A percentile compares a stretch with the other conserved stretches of the same genome.
These are phyloP conservation scores for Candida cerambycidarum DNA, from an alignment of 805 yeast species.

Conservation along the genomic window DNA sequence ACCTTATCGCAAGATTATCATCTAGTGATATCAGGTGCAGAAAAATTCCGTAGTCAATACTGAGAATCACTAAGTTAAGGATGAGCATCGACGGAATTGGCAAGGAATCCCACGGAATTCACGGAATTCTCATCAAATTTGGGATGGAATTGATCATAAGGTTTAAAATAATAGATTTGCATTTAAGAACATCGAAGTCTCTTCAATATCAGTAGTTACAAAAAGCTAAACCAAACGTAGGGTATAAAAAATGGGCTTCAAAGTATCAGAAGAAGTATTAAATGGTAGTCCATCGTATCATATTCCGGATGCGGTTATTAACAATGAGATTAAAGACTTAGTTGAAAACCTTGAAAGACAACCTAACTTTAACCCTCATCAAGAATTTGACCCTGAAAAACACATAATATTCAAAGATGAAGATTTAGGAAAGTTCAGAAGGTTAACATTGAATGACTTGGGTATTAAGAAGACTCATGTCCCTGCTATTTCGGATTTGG, in stretches of 20 bases:
- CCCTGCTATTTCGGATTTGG: constrained; percentile 33
- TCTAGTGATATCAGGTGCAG: too few species aligned
- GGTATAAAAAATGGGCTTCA: constrained; percentile 1
- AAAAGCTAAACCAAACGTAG: too few species aligned
- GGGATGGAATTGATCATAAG: constrained; percentile 1
- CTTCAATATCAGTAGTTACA: too few species aligned
- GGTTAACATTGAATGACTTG: constrained; percentile 36
- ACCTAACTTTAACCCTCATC: constrained; percentile 13
- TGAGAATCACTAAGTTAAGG: too few species aligned
- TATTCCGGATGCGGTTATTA: constrained; percentile 12
- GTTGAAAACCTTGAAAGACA: constrained; percentile 11
- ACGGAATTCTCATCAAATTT: background rate
- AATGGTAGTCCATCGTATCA: constrained; percentile 12
- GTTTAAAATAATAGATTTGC: background rate
- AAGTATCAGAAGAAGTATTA: constrained; percentile 13
- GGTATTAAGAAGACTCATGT: constrained; percentile 36
- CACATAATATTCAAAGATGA: constrained; percentile 15
- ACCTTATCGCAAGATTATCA: too few species aligned
- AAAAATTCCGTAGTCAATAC: background rate
- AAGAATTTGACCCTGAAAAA: constrained; percentile 12
- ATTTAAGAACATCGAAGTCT: background rate
- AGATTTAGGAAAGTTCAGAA: constrained; percentile 32
- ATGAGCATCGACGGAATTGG: too few species aligned
- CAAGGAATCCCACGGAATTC: too few species aligned
- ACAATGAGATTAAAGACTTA: constrained; percentile 12